Evolutionary conservation across 1,284 basidiomycete species (phyloP).

Genomic region (Sporisorium exsertum): DNA sequence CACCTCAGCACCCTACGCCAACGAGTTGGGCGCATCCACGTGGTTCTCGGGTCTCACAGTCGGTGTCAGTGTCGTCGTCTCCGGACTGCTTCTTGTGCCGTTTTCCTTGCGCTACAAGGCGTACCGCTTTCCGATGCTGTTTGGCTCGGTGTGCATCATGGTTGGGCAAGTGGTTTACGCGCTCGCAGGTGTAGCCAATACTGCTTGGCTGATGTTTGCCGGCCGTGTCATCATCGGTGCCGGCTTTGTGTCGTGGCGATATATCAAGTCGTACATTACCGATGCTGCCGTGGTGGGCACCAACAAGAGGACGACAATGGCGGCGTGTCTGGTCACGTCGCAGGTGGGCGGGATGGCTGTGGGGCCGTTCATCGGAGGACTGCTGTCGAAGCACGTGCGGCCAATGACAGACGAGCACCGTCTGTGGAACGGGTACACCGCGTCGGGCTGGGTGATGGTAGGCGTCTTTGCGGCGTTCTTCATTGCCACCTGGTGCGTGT

Average conservation of each 20-base stretch:
- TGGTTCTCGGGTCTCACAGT: constrained; percentile 55
- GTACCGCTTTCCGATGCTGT: constrained; percentile 44
- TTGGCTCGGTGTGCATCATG: constrained; percentile 41
- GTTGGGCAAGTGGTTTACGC: constrained; percentile 45
- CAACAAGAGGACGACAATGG: constrained; percentile 43
- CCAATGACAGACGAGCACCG: constrained; percentile 36
- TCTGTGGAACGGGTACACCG: constrained; percentile 51
- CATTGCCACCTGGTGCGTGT: constrained; percentile 20
- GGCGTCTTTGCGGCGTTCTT: constrained; percentile 42
- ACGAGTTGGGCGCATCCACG: constrained; percentile 44
- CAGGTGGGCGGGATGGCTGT: constrained; percentile 54
- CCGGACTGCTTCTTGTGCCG: constrained; percentile 42
- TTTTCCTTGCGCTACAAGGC: constrained; percentile 39
- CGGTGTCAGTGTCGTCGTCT: constrained; percentile 40
- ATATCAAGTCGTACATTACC: constrained; percentile 50
- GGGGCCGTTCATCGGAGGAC: constrained; percentile 44
- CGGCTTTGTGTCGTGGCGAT: constrained; percentile 50
- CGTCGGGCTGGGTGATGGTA: constrained; percentile 51
- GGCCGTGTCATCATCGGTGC: constrained; percentile 43
- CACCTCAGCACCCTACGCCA: constrained; percentile 43
- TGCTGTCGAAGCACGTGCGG: constrained; percentile 35
- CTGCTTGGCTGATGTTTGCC: constrained; percentile 50
- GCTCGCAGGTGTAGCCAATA: constrained; percentile 37
- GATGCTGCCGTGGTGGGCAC: constrained; percentile 46
- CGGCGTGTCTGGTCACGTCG: constrained; percentile 49